A percentile compares a stretch with the other conserved stretches of the same genome.
Conservation (phyloP, 176 grass and related monocot genomes). For the Phyllostachys edulis region DNA sequence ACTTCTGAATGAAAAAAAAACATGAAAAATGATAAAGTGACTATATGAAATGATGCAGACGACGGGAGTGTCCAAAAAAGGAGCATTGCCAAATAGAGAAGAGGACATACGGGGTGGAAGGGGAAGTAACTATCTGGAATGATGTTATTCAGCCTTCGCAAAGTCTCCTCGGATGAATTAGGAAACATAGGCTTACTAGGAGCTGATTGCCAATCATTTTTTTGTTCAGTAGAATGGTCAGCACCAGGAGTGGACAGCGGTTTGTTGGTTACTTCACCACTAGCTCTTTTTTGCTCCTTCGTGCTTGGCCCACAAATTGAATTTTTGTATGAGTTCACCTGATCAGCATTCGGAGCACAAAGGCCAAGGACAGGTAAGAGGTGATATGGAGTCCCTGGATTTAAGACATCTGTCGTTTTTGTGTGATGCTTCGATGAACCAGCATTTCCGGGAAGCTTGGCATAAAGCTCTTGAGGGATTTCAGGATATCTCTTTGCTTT, state of each 20-base stretch:
- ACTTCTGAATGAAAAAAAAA: not conserved
- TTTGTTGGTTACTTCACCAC: slow-evolving; percentile 38
- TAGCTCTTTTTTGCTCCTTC: slow-evolving; percentile 53
- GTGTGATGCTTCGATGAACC: slow-evolving; percentile 50
- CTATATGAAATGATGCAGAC: not conserved
- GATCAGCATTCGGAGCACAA: slow-evolving; percentile 90
- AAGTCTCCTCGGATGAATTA: slow-evolving; percentile 50
- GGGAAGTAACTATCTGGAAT: slow-evolving; percentile 84
- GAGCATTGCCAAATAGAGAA: slow-evolving; percentile 17
- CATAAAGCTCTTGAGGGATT: slow-evolving; percentile 56
- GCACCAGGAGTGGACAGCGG: slow-evolving; percentile 22
- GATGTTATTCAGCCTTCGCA: slow-evolving; percentile 62
- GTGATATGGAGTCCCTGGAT: slow-evolving; percentile 56
- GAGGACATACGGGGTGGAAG: slow-evolving; percentile 70
- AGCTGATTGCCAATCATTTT: slow-evolving; percentile 40
- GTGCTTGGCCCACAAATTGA: slow-evolving; percentile 32
- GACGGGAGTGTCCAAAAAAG: slow-evolving; percentile 1
- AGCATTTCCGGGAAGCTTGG: slow-evolving; percentile 37
- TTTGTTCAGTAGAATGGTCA: slow-evolving; percentile 39
- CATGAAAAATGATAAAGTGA: not conserved
- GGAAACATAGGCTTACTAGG: slow-evolving; percentile 35
- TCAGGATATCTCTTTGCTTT: slow-evolving; percentile 61
- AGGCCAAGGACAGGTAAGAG: slow-evolving; percentile 89
- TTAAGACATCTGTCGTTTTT: slow-evolving; percentile 41
- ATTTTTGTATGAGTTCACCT: slow-evolving; percentile 53